Percentiles rank a stretch among this genome's conserved stretches.
phyloP scores from a whole-genome alignment of 192 early-diverging fungal species.

The Geosiphon pyriformis region DNA sequence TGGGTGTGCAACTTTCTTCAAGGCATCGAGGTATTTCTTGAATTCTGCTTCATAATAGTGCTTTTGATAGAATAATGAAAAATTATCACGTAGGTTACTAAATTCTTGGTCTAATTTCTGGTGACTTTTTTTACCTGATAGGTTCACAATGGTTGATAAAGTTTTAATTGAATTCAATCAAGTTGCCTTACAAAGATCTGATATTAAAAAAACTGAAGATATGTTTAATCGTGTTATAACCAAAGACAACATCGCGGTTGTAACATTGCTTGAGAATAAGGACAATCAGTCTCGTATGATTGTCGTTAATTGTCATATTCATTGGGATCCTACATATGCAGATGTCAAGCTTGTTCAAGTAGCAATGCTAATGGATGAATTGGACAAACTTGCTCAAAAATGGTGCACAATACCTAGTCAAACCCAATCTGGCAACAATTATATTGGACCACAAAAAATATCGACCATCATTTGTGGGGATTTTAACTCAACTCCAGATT shows the following conservation, averaged over 20 bases:
- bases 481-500: conserved; percentile 86
- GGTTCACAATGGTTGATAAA: conserved; percentile 78
- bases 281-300: conserved; percentile 64
- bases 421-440: conserved; percentile 25
- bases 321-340: conserved; percentile 87
- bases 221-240: conserved; percentile 97
- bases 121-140: conserved; percentile 34
- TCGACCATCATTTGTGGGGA: conserved; percentile 86
- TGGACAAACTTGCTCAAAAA: conserved; percentile 58
- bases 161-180: conserved; percentile 94
- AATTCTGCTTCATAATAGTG: conserved; percentile 6
- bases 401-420: conserved; percentile 35
- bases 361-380: conserved; percentile 87
- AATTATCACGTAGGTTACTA: conserved; percentile 3
- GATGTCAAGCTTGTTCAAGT: conserved; percentile 98
- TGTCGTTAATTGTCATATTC: conserved; percentile 85
- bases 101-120: no score
- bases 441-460: conserved; percentile 38
- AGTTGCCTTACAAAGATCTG: conserved; percentile 76
- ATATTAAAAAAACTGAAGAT: conserved; percentile 87
- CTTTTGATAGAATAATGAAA: neutral
- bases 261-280: conserved; percentile 79
- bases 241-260: conserved; percentile 90
- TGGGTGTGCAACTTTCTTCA: conserved; percentile 95
- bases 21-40: conserved; percentile 63